Evolutionary conservation across 306 rosid species (phyloP), one percentile per base, ranked within the genome.

Genomic region (Fragaria nilgerrensis): DNA sequence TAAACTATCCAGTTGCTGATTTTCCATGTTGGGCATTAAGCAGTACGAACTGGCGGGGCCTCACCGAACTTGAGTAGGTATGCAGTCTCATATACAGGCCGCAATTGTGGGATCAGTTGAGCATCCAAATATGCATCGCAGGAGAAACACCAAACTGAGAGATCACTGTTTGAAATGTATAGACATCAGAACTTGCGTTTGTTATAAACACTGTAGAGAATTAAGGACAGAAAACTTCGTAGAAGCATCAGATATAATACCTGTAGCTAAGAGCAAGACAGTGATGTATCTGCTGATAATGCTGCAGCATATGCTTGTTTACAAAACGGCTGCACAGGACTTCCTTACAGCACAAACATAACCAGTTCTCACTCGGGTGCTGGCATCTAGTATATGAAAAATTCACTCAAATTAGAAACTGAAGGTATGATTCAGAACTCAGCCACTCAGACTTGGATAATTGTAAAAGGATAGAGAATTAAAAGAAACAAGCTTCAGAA

Each of bases 61-160:
- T 88, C 85, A 0, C 86, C 85, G 7, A 92, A 92, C 82, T 92
- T 94, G 77, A 92, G 75, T 5, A 87, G 41, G 73, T 90, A 92
- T 32, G 96, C 91, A 0, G 85, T 39, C 78, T 90, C 88, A 65
- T 89, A 62, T 63, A 90, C 85, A 0, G 93, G 89, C 1, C 87
- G 98, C 59, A 92, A 80, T 72, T 85, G 89, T 29, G 43, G 82
- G 76, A 95, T 90, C 79, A 85, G 74, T 75, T 88, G 91, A 49
- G 95, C 92, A 80, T 94, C 96, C 77, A 94, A 89, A 73, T 94
- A 92, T 12, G 96, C 96, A 25, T 89, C 92, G 27, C 96, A 92
- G 44, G 89, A 87, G 90, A 90, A 94, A 64, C 98, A 94, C 97
- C 96, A 94, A 16, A 90, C 91, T 0, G 98, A 94, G 63, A 90